Evolutionary conservation across 2,329 filamentous ascomycete genomes (phyloP).

Genomic region (Berkeleyomyces rouxiae): DNA sequence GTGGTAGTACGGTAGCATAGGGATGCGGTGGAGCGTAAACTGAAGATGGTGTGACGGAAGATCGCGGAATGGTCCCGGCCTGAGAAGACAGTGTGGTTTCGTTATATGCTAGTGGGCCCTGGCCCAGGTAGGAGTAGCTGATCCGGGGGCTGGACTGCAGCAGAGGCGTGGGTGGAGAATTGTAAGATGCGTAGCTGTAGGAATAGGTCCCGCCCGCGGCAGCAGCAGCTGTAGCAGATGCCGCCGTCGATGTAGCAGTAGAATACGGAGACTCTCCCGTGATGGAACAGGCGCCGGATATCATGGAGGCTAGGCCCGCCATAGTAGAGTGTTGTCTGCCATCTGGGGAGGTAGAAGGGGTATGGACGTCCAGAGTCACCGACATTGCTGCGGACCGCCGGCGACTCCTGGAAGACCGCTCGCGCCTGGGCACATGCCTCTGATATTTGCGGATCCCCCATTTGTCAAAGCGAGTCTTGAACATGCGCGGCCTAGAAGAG

Average conservation of each 20-base stretch:
- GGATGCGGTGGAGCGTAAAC: neutral
- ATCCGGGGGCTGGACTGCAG: neutral
- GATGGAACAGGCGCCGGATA: neutral
- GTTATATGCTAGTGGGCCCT: neutral
- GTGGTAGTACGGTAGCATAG: neutral
- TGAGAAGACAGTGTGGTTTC: neutral
- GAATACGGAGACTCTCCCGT: neutral
- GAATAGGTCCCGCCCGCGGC: neutral
- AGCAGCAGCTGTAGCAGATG: neutral
- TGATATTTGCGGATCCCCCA: slow-evolving; percentile 14
- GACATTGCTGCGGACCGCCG: neutral
- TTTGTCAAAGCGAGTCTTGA: slow-evolving; percentile 13
- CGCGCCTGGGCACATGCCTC: neutral
- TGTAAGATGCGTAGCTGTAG: neutral
- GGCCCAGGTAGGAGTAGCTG: neutral
- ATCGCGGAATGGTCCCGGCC: neutral
- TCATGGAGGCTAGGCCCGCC: neutral
- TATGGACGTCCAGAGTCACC: neutral
- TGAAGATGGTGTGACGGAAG: neutral
- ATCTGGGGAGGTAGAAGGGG: neutral
- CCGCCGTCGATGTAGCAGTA: neutral
- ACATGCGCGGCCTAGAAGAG: slow-evolving; percentile 10
- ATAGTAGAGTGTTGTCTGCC: no score
- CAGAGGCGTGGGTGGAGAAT: neutral
- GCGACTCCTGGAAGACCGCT: neutral